phyloP scores from a whole-genome alignment of 345 rosid species.

The Eucalyptus decipiens region DNA sequence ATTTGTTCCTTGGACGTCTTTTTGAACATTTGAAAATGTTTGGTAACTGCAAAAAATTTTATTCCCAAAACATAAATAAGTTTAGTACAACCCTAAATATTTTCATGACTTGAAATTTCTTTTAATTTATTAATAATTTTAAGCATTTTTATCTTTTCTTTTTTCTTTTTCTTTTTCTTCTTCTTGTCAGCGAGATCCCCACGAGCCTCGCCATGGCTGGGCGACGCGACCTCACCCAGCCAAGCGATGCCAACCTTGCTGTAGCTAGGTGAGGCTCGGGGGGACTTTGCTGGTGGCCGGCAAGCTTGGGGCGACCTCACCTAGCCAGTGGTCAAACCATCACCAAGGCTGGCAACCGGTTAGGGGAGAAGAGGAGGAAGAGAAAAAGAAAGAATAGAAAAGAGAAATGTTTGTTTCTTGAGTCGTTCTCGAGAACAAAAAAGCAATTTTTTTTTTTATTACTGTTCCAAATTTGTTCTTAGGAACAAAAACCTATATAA shows the following conservation, averaged over 20 bases:
- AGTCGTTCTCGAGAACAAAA: rapidly evolving
- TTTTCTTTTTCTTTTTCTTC: rapidly evolving
- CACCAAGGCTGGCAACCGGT: rapidly evolving
- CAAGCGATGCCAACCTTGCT: rapidly evolving
- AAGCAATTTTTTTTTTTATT: rapidly evolving
- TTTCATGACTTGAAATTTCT: too few species aligned
- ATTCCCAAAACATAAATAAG: rapidly evolving
- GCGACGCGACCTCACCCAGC: rapidly evolving
- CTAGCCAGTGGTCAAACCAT: rapidly evolving
- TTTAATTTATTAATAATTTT: too few species aligned
- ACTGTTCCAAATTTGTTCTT: rapidly evolving
- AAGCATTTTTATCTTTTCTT: too few species aligned
- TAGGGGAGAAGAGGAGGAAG: too few species aligned
- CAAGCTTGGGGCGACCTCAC: rapidly evolving
- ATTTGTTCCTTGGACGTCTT: rapidly evolving
- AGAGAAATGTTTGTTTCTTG: too few species aligned
- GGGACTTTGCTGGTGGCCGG: rapidly evolving
- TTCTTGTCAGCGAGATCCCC: rapidly evolving
- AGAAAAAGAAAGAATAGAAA: too few species aligned
- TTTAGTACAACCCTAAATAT: too few species aligned
- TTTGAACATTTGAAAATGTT: too few species aligned
- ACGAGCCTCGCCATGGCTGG: rapidly evolving
- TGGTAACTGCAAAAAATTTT: rapidly evolving
- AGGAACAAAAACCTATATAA: rapidly evolving
- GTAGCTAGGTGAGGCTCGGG: rapidly evolving